phyloP scores from a whole-genome alignment of 306 rosid species.

The Boehmeria nivea region DNA sequence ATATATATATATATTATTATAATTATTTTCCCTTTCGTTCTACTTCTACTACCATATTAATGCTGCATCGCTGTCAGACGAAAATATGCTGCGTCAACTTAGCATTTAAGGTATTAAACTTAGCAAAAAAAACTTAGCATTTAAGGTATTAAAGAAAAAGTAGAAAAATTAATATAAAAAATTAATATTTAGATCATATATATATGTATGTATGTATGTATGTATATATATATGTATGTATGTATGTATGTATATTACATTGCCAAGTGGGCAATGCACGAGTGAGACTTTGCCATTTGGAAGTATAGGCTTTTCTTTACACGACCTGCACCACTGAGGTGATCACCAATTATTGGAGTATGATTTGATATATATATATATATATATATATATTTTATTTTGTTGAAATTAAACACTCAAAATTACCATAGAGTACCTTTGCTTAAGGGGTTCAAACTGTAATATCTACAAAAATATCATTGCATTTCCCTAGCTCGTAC shows the following conservation, averaged over 20 bases:
- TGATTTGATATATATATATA: conserved; percentile 1
- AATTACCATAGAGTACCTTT: neutral
- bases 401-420: neutral
- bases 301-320: conserved; percentile 16
- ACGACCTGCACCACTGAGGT: conserved; percentile 11
- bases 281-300: conserved; percentile 24
- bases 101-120: conserved; percentile 18
- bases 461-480: neutral
- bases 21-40: neutral
- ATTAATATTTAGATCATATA: neutral
- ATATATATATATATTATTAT: no score
- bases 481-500: neutral
- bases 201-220: neutral
- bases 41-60: neutral
- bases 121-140: neutral
- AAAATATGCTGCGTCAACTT: conserved; percentile 28
- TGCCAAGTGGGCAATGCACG: conserved; percentile 18
- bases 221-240: neutral
- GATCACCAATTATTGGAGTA: conserved; percentile 20
- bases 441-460: conserved; percentile 7
- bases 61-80: conserved; percentile 7
- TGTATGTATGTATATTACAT: conserved; percentile 1
- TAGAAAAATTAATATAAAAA: neutral
- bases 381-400: conserved; percentile 5
- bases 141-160: neutral